Evolutionary conservation across 352 stramenopile genomes (phyloP), one percentile per base, ranked within the genome.

Genomic region (Globisporangium solare): DNA sequence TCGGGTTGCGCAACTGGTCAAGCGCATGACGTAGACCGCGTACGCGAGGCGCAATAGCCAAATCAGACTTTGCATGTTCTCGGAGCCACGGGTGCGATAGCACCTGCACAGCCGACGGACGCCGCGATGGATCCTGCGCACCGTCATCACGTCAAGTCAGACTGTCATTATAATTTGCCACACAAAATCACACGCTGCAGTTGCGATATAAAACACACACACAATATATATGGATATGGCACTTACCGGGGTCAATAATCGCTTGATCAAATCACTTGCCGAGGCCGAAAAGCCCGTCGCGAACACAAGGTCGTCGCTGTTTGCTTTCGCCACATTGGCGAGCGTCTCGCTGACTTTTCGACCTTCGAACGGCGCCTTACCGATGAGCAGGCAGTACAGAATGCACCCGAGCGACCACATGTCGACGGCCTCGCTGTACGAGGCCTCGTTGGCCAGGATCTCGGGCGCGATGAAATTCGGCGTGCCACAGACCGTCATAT

Each of bases 371-470:
- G 83, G 84, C 13, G 84, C 67, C 31, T 70, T 75, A 7, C 82
- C 76, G 6, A 89, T 51, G 35, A 92, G 35, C 15, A 94, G 67
- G 47, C 75, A 83, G 67, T 86, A 81, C 13, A 91, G 61, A 61
- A 94, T 88, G 63, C 83, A 94, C 5, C 83, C 83, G 21, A 94
- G 59, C 1, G 83, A 94, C 81, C 83, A 94, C 18, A 94, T 69
- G 67, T 92, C 84, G 13, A 84, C 84, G 4, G 76, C 71, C 32
- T 84, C 61, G 51, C 74, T 70, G 64, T 92, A 91, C 11, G 75
- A 57, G 11, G 63, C 40, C 4, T 53, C 49, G 8, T 63, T 66
- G n/a, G 54, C 60, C n/a, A 94, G 59, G 6, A 94, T 67, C 59
- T 94, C 81, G 1, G 81, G 81, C 1, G 82, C 84, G 54, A 94